phyloP scores from a whole-genome alignment of 768 basidiomycete species.

The Auriculariales sp. region DNA sequence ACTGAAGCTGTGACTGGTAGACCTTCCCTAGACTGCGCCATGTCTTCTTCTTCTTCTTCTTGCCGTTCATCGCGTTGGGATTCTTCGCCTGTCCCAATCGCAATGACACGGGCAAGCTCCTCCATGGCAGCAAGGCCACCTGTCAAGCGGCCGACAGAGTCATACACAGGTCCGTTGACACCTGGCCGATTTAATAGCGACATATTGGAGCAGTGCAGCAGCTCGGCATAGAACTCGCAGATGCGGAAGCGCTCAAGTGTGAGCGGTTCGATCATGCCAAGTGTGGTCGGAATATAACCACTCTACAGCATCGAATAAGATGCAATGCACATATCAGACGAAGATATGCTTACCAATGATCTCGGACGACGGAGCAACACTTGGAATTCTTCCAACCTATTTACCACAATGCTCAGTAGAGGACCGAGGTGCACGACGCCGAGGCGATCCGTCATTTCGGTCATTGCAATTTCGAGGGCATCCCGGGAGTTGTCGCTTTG shows the following conservation, averaged over 20 bases:
- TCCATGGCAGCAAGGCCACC: slow-evolving; percentile 81
- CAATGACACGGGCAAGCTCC: slow-evolving; percentile 73
- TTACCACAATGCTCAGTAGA: slow-evolving; percentile 59
- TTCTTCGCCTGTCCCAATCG: slow-evolving; percentile 41
- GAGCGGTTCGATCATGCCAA: slow-evolving; percentile 63
- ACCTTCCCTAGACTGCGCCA: slow-evolving; percentile 49
- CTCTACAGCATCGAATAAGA: slow-evolving; percentile 26
- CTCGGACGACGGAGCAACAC: slow-evolving; percentile 55
- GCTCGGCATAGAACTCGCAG: slow-evolving; percentile 91
- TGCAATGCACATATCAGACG: not conserved
- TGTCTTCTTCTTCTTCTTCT: slow-evolving; percentile 36
- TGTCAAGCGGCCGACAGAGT: slow-evolving; percentile 66
- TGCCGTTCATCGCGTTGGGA: slow-evolving; percentile 40
- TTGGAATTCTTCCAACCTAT: slow-evolving; percentile 54
- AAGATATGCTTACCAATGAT: slow-evolving; percentile 43
- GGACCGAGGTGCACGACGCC: slow-evolving; percentile 84
- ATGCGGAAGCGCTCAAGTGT: slow-evolving; percentile 93
- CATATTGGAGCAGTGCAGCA: slow-evolving; percentile 98
- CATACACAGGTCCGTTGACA: slow-evolving; percentile 59
- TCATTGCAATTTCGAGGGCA: slow-evolving; percentile 54
- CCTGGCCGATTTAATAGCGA: slow-evolving; percentile 73
- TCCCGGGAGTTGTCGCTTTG: slow-evolving; percentile 45
- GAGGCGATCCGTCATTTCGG: slow-evolving; percentile 71
- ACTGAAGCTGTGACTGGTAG: slow-evolving; percentile 47
- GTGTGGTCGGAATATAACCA: slow-evolving; percentile 54